These are phyloP conservation scores for Peniophora sp. DNA, from an alignment of 1,284 basidiomycete genomes.

Conservation along the genomic window DNA sequence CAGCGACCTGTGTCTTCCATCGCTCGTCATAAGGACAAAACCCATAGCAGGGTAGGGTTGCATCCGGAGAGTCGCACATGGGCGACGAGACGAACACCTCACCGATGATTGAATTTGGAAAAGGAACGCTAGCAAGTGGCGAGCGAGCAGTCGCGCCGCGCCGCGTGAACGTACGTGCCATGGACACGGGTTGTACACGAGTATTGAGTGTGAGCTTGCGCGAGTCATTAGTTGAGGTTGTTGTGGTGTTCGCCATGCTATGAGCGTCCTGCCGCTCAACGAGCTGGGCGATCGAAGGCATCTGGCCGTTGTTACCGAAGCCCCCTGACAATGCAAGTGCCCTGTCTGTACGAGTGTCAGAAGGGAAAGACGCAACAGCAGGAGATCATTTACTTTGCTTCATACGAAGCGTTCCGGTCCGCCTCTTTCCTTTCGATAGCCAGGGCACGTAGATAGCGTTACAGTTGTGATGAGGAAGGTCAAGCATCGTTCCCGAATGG, in stretches of 20 bases:
- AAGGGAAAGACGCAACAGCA: neutral
- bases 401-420: conserved; percentile 24
- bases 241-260: neutral
- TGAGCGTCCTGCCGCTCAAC: neutral
- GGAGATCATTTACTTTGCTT: neutral
- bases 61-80: neutral
- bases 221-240: neutral
- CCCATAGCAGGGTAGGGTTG: neutral
- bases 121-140: neutral
- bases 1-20: neutral
- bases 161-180: neutral
- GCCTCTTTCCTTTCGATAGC: conserved; percentile 33
- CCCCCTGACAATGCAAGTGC: neutral
- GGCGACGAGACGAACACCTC: neutral
- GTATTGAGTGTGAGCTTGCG: neutral
- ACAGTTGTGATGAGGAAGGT: conserved; percentile 36
- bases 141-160: neutral
- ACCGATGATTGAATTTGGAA: neutral
- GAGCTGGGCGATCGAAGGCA: neutral
- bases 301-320: neutral
- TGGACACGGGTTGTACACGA: neutral
- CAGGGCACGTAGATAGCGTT: conserved; percentile 40
- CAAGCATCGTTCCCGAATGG: conserved; percentile 38
- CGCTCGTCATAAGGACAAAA: neutral
- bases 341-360: neutral